Percentiles rank a stretch among this genome's conserved stretches.
Conservation (phyloP, 306 rosid genomes). For the Delonix regia region DNA sequence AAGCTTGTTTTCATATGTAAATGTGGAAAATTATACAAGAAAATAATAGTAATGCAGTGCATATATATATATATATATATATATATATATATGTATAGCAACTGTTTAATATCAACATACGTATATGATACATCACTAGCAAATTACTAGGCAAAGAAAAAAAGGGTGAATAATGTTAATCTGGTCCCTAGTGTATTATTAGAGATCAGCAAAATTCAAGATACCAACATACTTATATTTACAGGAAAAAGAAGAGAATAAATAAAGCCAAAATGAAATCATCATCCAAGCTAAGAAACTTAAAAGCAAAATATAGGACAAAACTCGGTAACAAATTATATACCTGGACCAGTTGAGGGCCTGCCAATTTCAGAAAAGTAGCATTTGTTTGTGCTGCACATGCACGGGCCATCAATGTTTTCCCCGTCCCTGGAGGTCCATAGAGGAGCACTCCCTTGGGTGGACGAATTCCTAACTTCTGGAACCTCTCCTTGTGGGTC, state of each 20-base stretch:
- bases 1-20: neutral
- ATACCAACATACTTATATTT: neutral
- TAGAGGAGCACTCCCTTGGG: constrained; percentile 97
- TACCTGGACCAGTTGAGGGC: constrained; percentile 99
- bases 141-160: neutral
- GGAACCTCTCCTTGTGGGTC: constrained; percentile 96
- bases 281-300: constrained; percentile 2
- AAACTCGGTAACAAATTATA: neutral
- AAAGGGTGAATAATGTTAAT: neutral
- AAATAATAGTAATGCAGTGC: constrained; percentile 23
- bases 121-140: neutral
- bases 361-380: constrained; percentile 90
- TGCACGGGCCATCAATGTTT: constrained; percentile 98
- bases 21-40: constrained; percentile 4
- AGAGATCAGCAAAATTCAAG: neutral
- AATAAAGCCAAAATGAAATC: constrained; percentile 1
- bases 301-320: neutral
- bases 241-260: neutral
- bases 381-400: constrained; percentile 99
- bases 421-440: constrained; percentile 99
- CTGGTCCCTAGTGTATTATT: neutral
- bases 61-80: too few species aligned
- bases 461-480: constrained; percentile 91
- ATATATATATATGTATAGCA: too few species aligned
- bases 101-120: neutral